Conservation (phyloP, 139 green algal genomes). For the Asterochloris sp. region DNA sequence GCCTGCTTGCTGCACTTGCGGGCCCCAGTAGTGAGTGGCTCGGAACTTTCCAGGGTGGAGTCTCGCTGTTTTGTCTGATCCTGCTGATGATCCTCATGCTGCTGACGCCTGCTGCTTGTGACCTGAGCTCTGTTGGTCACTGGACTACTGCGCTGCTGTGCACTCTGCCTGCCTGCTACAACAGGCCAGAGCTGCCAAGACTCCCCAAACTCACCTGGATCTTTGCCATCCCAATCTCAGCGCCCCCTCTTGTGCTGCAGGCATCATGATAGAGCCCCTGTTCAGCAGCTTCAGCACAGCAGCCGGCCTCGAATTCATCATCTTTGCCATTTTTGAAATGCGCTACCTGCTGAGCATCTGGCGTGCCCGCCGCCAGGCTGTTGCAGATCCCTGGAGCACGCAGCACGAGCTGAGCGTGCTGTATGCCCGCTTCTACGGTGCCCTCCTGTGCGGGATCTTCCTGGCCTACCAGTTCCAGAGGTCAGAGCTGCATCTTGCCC, state of each 20-base stretch:
- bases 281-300: constrained; percentile 77
- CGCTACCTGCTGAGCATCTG: constrained; percentile 76
- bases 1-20: too few species aligned
- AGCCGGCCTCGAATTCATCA: constrained; percentile 78
- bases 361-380: constrained; percentile 49
- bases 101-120: too few species aligned
- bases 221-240: too few species aligned
- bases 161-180: background rate
- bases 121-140: background rate
- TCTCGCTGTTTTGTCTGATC: too few species aligned
- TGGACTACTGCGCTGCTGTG: background rate
- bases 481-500: background rate
- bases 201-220: background rate
- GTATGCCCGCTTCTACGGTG: constrained; percentile 83
- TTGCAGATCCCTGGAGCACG: constrained; percentile 49
- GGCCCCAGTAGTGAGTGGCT: too few species aligned
- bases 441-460: constrained; percentile 57
- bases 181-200: background rate
- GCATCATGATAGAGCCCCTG: constrained; percentile 76
- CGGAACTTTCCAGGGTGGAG: too few species aligned
- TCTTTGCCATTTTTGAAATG: constrained; percentile 92
- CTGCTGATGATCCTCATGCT: too few species aligned
- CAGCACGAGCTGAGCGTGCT: constrained; percentile 73
- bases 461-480: constrained; percentile 49
- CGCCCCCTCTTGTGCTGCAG: constrained; percentile 26